Evolutionary conservation across 2,329 filamentous ascomycete genomes (phyloP).

Genomic region (Cytospora mali): DNA sequence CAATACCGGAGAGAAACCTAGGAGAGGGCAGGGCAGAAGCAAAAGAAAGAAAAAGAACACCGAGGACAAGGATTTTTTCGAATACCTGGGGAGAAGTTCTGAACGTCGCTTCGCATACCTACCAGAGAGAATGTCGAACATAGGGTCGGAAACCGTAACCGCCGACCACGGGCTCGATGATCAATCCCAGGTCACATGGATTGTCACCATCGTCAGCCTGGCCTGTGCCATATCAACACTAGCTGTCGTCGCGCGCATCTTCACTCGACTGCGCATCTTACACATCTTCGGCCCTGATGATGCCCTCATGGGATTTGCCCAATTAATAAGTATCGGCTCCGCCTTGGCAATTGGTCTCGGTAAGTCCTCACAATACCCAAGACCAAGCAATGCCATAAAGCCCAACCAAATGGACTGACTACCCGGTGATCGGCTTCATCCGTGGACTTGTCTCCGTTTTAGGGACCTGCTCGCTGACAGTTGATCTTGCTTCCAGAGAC

Average conservation of each 20-base stretch:
- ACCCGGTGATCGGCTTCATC: too few species aligned
- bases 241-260: constrained; percentile 32
- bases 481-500: constrained; percentile 3
- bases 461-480: not conserved
- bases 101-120: too few species aligned
- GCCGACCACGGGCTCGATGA: constrained; percentile 31
- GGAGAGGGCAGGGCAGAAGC: not conserved
- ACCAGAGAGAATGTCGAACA: constrained; percentile 21
- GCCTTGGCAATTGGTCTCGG: constrained; percentile 34
- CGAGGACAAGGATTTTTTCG: not conserved
- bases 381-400: too few species aligned
- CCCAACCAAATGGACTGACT: too few species aligned
- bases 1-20: not conserved
- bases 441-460: too few species aligned
- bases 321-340: constrained; percentile 30
- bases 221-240: constrained; percentile 30
- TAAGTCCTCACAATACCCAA: too few species aligned
- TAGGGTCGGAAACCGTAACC: not conserved
- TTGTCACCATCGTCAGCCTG: constrained; percentile 32
- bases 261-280: constrained; percentile 31
- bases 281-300: constrained; percentile 34
- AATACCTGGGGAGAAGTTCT: too few species aligned
- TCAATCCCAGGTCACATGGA: constrained; percentile 30
- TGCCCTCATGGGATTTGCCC: constrained; percentile 31
- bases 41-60: not conserved